phyloP scores from a whole-genome alignment of 2,329 filamentous ascomycete species.

The Stemphylium lycopersici region DNA sequence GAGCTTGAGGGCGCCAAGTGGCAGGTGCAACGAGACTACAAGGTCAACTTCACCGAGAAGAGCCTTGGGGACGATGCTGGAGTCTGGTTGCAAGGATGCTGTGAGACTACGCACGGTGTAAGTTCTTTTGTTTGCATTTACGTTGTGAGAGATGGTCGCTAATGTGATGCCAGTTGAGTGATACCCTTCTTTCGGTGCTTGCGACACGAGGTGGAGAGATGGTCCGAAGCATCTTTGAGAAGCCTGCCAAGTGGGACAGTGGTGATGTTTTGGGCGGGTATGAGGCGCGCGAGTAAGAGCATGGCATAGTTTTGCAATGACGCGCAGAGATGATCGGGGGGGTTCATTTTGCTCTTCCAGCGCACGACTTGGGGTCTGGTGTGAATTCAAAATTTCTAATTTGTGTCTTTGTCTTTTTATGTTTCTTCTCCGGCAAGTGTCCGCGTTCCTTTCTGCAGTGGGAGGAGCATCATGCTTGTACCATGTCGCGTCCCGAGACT shows the following conservation, averaged over 20 bases:
- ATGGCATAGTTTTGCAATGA: not conserved
- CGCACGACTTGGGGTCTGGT: not conserved
- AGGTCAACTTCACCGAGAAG: slow-evolving; percentile 71
- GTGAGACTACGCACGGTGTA: slow-evolving; percentile 89
- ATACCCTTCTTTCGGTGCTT: slow-evolving; percentile 80
- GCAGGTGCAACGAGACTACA: slow-evolving; percentile 78
- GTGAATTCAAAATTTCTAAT: too few relatives aligned
- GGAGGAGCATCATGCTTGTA: too few relatives aligned
- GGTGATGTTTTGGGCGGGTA: slow-evolving; percentile 34
- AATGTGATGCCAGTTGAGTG: slow-evolving; percentile 65
- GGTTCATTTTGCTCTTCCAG: not conserved
- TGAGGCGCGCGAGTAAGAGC: slow-evolving; percentile 20
- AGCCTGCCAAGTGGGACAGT: slow-evolving; percentile 34
- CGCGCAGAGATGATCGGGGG: not conserved
- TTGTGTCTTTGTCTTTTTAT: too few relatives aligned
- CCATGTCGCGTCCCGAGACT: too few relatives aligned
- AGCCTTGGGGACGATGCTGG: slow-evolving; percentile 75
- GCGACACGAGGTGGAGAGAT: slow-evolving; percentile 78
- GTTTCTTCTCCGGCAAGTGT: too few relatives aligned
- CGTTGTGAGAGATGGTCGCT: slow-evolving; percentile 5
- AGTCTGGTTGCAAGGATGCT: slow-evolving; percentile 92
- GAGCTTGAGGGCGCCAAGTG: slow-evolving; percentile 58
- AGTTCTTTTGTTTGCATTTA: slow-evolving; percentile 50
- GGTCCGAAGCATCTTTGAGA: slow-evolving; percentile 73
- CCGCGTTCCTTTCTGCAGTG: too few relatives aligned